Conservation (phyloP, 257 asterid species). For the Plantago major region DNA sequence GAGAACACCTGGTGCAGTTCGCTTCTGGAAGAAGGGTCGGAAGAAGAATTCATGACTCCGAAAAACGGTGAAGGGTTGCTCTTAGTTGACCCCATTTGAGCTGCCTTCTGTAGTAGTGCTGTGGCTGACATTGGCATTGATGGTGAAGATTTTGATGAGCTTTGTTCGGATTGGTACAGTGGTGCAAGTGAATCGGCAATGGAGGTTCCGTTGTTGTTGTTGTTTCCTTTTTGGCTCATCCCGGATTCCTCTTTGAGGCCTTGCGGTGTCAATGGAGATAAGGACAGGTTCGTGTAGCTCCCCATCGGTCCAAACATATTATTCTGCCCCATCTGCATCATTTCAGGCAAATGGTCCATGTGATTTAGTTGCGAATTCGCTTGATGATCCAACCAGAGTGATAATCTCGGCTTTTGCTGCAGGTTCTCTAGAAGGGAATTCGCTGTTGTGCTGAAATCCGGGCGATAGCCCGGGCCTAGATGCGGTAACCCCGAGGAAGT, state of each 20-base stretch:
- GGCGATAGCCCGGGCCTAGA: slow-evolving; percentile 20
- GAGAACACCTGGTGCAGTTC: slow-evolving; percentile 44
- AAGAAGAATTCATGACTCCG: slow-evolving; percentile 51
- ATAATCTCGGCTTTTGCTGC: slow-evolving; percentile 41
- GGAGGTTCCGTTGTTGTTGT: background rate
- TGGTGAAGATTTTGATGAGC: slow-evolving; percentile 30
- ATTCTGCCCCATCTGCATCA: slow-evolving; percentile 44
- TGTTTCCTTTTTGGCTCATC: no score
- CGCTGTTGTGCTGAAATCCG: slow-evolving; percentile 24
- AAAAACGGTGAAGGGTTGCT: slow-evolving; percentile 48
- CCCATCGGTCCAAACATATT: slow-evolving; percentile 35
- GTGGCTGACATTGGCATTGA: slow-evolving; percentile 72
- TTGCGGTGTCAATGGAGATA: slow-evolving; percentile 28
- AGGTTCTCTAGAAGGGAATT: slow-evolving; percentile 12
- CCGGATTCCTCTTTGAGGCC: slow-evolving; percentile 25
- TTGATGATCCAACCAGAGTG: slow-evolving; percentile 55
- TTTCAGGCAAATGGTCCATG: slow-evolving; percentile 30
- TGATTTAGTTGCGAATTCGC: slow-evolving; percentile 19
- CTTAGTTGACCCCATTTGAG: slow-evolving; percentile 78
- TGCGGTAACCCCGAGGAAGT: slow-evolving; percentile 22
- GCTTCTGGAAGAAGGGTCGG: slow-evolving; percentile 44
- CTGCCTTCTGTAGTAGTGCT: slow-evolving; percentile 80
- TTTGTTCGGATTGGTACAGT: slow-evolving; percentile 27
- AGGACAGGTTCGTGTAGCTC: slow-evolving; percentile 39
- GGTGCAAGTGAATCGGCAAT: slow-evolving; percentile 43